Evolutionary conservation across 495 filamentous ascomycete genomes (phyloP).

Genomic region (Xylaria acuta): DNA sequence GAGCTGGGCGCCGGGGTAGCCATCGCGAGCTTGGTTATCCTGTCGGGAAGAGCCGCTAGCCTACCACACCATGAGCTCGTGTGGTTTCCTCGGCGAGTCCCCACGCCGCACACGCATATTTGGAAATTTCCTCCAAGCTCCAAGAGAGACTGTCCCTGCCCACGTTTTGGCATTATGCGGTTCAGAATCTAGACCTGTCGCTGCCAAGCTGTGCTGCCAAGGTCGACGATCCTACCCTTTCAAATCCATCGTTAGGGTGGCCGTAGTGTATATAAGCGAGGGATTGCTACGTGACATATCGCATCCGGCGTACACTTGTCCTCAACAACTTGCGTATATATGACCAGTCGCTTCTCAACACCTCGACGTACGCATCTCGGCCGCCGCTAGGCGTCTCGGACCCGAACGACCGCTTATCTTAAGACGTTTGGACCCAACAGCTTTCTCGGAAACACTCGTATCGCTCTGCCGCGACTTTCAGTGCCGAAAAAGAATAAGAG

Average conservation of each 20-base stretch:
- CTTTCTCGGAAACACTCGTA: background rate
- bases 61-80: background rate
- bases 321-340: background rate
- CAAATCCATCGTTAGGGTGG: constrained; percentile 7
- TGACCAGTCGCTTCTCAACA: constrained; percentile 1
- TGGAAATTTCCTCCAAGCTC: constrained; percentile 15
- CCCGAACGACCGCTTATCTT: background rate
- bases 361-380: background rate
- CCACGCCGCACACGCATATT: background rate
- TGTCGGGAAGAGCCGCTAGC: constrained; percentile 17
- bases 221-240: constrained; percentile 10
- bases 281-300: background rate
- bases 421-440: background rate
- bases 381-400: background rate
- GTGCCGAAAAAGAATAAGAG: background rate
- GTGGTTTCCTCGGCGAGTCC: constrained; percentile 2
- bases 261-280: constrained; percentile 7
- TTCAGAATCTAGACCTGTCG: background rate
- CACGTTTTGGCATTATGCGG: background rate
- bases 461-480: background rate
- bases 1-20: background rate
- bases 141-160: constrained; percentile 8
- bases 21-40: constrained; percentile 4
- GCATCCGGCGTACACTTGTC: background rate
- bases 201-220: constrained; percentile 6